Evolutionary conservation across 1,284 basidiomycete genomes (phyloP).

Genomic region (Inonotus obliquus): DNA sequence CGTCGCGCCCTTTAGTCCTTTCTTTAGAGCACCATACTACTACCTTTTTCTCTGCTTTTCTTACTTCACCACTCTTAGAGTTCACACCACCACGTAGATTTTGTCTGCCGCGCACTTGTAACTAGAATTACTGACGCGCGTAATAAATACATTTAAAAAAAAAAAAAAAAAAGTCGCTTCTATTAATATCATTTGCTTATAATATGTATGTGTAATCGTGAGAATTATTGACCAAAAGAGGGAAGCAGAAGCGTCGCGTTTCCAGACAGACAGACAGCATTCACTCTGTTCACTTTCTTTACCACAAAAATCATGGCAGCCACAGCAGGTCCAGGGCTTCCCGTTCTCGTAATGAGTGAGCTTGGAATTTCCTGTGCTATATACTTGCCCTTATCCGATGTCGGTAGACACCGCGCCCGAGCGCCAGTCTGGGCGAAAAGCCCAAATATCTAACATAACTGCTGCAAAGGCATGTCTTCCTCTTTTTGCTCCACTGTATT

Average conservation of each 20-base stretch:
- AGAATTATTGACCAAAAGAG: background rate
- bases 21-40: too few relatives aligned
- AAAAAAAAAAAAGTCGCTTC: background rate
- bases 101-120: too few relatives aligned
- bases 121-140: too few relatives aligned
- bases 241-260: constrained; percentile 1
- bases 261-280: background rate
- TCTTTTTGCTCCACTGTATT: constrained; percentile 3
- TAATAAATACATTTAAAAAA: too few relatives aligned
- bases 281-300: background rate
- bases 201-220: background rate
- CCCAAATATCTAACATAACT: constrained; percentile 95
- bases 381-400: background rate
- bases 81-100: too few relatives aligned
- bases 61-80: too few relatives aligned
- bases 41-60: too few relatives aligned
- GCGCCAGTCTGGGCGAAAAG: constrained; percentile 91
- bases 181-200: too few relatives aligned
- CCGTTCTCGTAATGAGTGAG: constrained; percentile 44
- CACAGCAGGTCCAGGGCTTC: constrained; percentile 22
- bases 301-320: background rate
- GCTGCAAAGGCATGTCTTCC: constrained; percentile 78
- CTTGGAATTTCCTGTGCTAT: background rate
- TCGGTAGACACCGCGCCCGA: constrained; percentile 84
- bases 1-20: too few relatives aligned